A percentile compares a stretch with the other conserved stretches of the same genome.
These are phyloP conservation scores for Endoconidiophora laricicola DNA, from an alignment of 2,329 filamentous ascomycete genomes.

Conservation along the genomic window DNA sequence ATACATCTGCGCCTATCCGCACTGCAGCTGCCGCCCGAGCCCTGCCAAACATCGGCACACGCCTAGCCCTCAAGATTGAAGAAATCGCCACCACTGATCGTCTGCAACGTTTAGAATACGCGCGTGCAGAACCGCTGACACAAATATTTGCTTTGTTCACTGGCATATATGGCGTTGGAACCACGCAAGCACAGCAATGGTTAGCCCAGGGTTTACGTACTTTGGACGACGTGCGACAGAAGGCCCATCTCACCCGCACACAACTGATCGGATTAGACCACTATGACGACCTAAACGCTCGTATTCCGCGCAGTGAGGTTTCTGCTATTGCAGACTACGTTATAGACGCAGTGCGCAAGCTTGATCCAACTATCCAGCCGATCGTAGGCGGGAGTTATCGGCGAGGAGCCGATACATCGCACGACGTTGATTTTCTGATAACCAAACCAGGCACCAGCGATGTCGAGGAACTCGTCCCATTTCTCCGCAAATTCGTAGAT, in stretches of 20 bases:
- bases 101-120: slow-evolving; percentile 55
- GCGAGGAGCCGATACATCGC: slow-evolving; percentile 54
- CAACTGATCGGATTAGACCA: slow-evolving; percentile 65
- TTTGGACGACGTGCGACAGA: slow-evolving; percentile 49
- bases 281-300: slow-evolving; percentile 60
- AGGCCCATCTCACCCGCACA: slow-evolving; percentile 47
- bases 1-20: slow-evolving; percentile 43
- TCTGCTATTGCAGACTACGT: slow-evolving; percentile 51
- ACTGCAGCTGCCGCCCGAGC: slow-evolving; percentile 52
- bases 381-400: slow-evolving; percentile 76
- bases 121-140: slow-evolving; percentile 49
- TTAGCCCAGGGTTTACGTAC: slow-evolving; percentile 57
- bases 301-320: slow-evolving; percentile 66
- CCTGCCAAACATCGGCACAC: slow-evolving; percentile 52
- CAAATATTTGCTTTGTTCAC: slow-evolving; percentile 51
- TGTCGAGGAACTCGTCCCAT: slow-evolving; percentile 38
- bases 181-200: slow-evolving; percentile 56
- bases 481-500: slow-evolving; percentile 47
- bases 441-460: slow-evolving; percentile 45
- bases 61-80: slow-evolving; percentile 71
- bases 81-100: slow-evolving; percentile 66
- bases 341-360: slow-evolving; percentile 33
- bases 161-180: slow-evolving; percentile 64
- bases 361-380: slow-evolving; percentile 50
- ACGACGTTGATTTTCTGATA: slow-evolving; percentile 75